A percentile compares a stretch with the other conserved stretches of the same genome.
phyloP scores from a whole-genome alignment of 2,329 filamentous ascomycete species.

The Trichoderma koningiopsis region DNA sequence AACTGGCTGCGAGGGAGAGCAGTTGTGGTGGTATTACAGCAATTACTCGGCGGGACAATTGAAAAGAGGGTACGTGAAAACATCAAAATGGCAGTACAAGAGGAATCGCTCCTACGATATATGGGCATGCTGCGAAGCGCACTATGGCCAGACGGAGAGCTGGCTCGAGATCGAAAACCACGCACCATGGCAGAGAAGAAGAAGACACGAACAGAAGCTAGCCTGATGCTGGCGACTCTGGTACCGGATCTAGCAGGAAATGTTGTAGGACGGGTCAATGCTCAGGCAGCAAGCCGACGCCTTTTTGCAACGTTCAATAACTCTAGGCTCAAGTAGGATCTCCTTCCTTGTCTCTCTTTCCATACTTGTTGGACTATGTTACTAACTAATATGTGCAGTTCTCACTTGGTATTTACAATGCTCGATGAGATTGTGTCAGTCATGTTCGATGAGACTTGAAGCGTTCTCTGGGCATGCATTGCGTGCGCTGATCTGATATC shows the following conservation, averaged over 20 bases:
- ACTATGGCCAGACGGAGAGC: slow-evolving; percentile 77
- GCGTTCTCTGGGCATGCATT: neutral
- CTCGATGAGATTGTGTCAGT: slow-evolving; percentile 70
- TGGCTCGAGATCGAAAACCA: slow-evolving; percentile 52
- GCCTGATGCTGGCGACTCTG: slow-evolving; percentile 83
- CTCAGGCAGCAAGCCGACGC: slow-evolving; percentile 83
- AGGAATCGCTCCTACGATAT: slow-evolving; percentile 77
- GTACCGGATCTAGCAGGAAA: slow-evolving; percentile 89
- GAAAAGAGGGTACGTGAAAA: slow-evolving; percentile 92
- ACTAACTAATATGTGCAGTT: slow-evolving; percentile 46
- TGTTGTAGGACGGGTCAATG: slow-evolving; percentile 90
- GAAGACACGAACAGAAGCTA: slow-evolving; percentile 82
- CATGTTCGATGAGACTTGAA: slow-evolving; percentile 55
- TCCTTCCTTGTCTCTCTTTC: too few species aligned
- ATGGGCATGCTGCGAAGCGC: slow-evolving; percentile 70
- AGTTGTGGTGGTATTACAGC: slow-evolving; percentile 93
- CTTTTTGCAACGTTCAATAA: slow-evolving; percentile 94
- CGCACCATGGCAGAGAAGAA: slow-evolving; percentile 74
- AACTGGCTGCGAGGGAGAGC: slow-evolving; percentile 96
- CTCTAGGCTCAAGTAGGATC: slow-evolving; percentile 77
- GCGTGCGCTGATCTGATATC: neutral
- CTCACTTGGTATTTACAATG: slow-evolving; percentile 70
- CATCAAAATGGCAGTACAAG: slow-evolving; percentile 71
- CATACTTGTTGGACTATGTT: neutral
- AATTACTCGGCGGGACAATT: slow-evolving; percentile 92